Evolutionary conservation across 805 yeast genomes (phyloP).

Genomic region (Zygosaccharomyces siamensis): DNA sequence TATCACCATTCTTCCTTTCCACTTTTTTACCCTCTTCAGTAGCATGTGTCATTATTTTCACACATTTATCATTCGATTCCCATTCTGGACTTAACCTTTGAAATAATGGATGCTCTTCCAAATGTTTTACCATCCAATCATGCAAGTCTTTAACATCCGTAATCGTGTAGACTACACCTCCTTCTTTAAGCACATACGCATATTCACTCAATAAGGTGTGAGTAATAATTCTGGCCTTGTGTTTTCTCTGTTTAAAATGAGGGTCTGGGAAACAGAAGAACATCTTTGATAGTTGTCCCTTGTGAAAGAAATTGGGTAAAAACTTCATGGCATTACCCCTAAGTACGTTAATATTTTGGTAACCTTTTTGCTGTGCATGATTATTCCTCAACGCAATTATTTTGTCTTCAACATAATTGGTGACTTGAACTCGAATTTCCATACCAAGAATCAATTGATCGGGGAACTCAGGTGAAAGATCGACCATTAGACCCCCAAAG

Average conservation of each 20-base stretch:
- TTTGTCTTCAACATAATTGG: conserved; percentile 93
- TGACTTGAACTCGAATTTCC: conserved; percentile 97
- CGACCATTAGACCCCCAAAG: conserved; percentile 84
- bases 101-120: conserved; percentile 87
- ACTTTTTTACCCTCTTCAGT: conserved; percentile 99
- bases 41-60: conserved; percentile 78
- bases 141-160: conserved; percentile 94
- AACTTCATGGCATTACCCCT: conserved; percentile 98
- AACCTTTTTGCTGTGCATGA: conserved; percentile 36
- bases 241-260: conserved; percentile 94
- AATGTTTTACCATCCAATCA: conserved; percentile 91
- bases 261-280: conserved; percentile 99
- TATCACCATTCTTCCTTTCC: conserved; percentile 79
- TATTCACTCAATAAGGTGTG: conserved; percentile 85
- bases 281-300: conserved; percentile 80
- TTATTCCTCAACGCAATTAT: conserved; percentile 75
- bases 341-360: conserved; percentile 81
- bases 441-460: conserved; percentile 78
- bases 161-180: conserved; percentile 87
- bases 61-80: conserved; percentile 79
- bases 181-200: conserved; percentile 81
- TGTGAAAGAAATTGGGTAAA: conserved; percentile 84
- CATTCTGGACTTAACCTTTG: conserved; percentile 73
- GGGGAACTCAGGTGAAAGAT: conserved; percentile 73
- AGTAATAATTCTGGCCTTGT: conserved; percentile 93